These are phyloP conservation scores for Saccharum officinarum DNA, from an alignment of 176 grass and related monocot genomes.

Conservation along the genomic window DNA sequence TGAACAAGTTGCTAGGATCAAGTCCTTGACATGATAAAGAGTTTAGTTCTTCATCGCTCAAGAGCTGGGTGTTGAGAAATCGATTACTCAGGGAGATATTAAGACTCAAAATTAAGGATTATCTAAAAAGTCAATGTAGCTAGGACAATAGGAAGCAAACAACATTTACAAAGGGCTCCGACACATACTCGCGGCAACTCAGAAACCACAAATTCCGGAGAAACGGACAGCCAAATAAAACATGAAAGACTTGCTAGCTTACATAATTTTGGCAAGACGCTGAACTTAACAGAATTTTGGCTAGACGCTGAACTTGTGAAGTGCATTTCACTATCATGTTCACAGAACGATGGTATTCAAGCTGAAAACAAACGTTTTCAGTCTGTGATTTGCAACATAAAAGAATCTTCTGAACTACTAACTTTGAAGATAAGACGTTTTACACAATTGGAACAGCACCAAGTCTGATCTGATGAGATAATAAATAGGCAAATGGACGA, in stretches of 20 bases:
- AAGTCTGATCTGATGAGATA: not conserved
- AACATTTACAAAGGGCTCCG: not conserved
- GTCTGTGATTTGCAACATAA: not conserved
- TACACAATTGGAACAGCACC: conserved; percentile 37
- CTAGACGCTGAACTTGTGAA: not conserved
- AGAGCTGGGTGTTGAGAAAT: no score
- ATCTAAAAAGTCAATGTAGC: no score
- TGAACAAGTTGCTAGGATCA: no score
- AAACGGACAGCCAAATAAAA: not conserved
- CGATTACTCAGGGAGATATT: no score
- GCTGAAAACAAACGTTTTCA: not conserved
- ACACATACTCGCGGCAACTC: not conserved
- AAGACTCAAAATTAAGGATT: no score
- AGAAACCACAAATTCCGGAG: not conserved
- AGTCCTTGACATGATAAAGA: no score
- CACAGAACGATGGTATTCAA: not conserved
- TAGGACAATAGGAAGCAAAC: not conserved
- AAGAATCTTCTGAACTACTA: conserved; percentile 36
- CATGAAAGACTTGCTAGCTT: not conserved
- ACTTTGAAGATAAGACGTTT: conserved; percentile 33
- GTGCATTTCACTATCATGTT: not conserved
- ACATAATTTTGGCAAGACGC: not conserved
- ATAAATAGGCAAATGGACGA: conserved; percentile 47
- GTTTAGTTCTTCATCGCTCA: no score
- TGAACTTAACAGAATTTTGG: no score